phyloP scores from a whole-genome alignment of 495 filamentous ascomycete genomes.

The Penicillium ochrochloron region DNA sequence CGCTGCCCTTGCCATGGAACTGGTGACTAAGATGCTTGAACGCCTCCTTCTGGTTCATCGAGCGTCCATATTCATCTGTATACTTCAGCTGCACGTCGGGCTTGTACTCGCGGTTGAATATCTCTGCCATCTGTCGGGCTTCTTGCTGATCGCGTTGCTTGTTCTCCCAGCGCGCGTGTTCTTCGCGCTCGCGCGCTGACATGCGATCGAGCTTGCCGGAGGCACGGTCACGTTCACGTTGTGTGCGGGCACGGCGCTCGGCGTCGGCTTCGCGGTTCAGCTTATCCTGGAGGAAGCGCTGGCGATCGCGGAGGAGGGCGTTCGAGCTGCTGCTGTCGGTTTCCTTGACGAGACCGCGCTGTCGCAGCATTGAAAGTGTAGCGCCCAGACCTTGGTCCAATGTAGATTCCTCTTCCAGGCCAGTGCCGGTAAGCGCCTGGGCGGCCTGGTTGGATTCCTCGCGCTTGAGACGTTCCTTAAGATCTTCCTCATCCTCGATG shows the following conservation, averaged over 20 bases:
- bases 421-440: conserved; percentile 66
- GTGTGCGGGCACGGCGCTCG: conserved; percentile 75
- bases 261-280: conserved; percentile 70
- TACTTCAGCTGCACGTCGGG: conserved; percentile 90
- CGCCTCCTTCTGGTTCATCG: conserved; percentile 90
- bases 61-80: conserved; percentile 81
- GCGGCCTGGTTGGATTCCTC: conserved; percentile 49
- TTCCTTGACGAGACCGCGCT: conserved; percentile 77
- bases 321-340: conserved; percentile 65
- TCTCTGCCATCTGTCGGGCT: conserved; percentile 75
- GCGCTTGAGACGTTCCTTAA: conserved; percentile 52
- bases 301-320: conserved; percentile 71
- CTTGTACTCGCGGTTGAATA: conserved; percentile 86
- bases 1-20: conserved; percentile 97
- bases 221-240: conserved; percentile 85
- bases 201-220: conserved; percentile 83
- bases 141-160: conserved; percentile 81
- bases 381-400: conserved; percentile 79
- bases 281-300: conserved; percentile 84
- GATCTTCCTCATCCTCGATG: conserved; percentile 59
- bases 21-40: conserved; percentile 95
- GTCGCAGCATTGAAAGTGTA: conserved; percentile 77
- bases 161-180: conserved; percentile 85
- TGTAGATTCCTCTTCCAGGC: conserved; percentile 82
- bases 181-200: conserved; percentile 88